Evolutionary conservation across 2,329 filamentous ascomycete genomes (phyloP).

Genomic region (Neonectria sp.): DNA sequence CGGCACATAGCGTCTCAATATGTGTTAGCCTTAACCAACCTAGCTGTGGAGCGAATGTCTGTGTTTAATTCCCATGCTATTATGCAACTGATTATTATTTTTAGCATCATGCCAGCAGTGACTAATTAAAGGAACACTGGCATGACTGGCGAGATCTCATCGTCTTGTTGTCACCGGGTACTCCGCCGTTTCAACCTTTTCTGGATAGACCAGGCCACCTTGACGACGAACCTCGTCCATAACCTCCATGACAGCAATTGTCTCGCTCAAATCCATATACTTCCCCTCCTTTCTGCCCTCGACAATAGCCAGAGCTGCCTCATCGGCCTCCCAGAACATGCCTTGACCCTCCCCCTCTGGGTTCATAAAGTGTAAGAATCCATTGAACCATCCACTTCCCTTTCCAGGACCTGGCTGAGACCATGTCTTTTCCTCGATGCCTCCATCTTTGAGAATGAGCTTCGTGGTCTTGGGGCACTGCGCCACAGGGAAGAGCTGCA

Average conservation of each 20-base stretch:
- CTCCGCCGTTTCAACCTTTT: constrained; percentile 15
- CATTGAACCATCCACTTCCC: constrained; percentile 34
- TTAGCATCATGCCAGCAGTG: no score
- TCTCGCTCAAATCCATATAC: constrained; percentile 79
- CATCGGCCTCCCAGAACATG: constrained; percentile 91
- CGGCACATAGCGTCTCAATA: no score
- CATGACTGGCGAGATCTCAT: constrained; percentile 7
- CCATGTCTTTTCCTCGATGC: constrained; percentile 62
- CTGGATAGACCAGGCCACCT: constrained; percentile 47
- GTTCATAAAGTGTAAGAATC: constrained; percentile 52
- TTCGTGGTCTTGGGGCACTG: constrained; percentile 76
- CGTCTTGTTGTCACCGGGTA: not conserved
- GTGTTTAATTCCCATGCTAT: no score
- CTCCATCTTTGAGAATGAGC: constrained; percentile 68
- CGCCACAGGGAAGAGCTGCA: constrained; percentile 80
- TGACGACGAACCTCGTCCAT: constrained; percentile 70
- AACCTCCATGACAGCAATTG: constrained; percentile 84
- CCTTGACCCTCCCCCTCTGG: constrained; percentile 74
- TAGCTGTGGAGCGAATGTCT: no score
- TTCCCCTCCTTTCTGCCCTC: constrained; percentile 84
- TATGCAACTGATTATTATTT: no score
- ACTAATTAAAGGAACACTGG: no score
- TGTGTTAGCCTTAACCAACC: no score
- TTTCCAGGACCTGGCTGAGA: constrained; percentile 64
- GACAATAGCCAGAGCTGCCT: constrained; percentile 78